phyloP scores from a whole-genome alignment of 106 monocot species.

The Acanthochlamys bracteata region DNA sequence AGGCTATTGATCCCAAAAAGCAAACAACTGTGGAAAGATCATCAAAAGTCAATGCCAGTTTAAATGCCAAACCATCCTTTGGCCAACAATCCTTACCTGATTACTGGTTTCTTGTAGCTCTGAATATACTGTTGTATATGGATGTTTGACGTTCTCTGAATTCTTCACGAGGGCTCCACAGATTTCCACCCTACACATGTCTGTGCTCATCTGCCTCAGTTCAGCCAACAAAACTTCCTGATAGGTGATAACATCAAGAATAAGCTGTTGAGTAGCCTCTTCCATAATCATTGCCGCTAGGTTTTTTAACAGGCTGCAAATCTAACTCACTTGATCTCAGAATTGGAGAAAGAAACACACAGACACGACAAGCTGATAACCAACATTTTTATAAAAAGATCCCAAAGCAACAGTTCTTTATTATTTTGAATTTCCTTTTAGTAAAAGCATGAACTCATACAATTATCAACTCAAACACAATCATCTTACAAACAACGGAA shows the following conservation, averaged over 20 bases:
- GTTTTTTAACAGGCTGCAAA: neutral
- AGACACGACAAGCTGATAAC: too few relatives aligned
- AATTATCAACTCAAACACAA: too few relatives aligned
- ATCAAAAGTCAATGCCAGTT: neutral
- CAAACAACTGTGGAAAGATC: neutral
- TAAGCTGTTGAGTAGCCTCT: neutral
- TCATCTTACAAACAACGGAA: too few relatives aligned
- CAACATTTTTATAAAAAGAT: neutral
- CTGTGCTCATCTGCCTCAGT: conserved; percentile 6
- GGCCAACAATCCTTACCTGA: neutral
- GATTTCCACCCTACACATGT: neutral
- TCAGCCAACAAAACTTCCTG: conserved; percentile 8
- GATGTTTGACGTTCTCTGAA: conserved; percentile 7
- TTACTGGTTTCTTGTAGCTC: conserved; percentile 2
- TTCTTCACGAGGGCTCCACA: neutral
- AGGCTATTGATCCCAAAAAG: neutral
- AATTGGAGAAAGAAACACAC: neutral
- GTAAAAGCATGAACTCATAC: too few relatives aligned
- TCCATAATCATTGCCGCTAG: neutral
- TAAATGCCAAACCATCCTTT: neutral
- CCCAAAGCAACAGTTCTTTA: neutral
- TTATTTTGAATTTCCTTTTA: too few relatives aligned
- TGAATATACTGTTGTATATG: neutral
- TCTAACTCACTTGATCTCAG: neutral
- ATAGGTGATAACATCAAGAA: neutral